Evolutionary conservation across 2,329 filamentous ascomycete genomes (phyloP).

Genomic region (Clarireedia homoeocarpa): DNA sequence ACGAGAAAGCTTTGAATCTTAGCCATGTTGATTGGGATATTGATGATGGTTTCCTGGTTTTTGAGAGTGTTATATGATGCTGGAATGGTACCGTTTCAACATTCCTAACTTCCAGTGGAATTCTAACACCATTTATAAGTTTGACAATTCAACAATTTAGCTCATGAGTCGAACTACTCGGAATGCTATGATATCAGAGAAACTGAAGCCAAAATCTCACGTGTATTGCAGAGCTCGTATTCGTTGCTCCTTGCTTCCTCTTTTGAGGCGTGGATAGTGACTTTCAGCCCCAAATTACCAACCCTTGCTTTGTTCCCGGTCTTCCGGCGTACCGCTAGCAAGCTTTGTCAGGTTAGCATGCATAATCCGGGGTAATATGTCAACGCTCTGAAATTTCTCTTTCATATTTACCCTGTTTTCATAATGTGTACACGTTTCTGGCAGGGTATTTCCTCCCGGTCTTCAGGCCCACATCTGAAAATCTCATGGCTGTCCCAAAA

Average conservation of each 20-base stretch:
- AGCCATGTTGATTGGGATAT: neutral
- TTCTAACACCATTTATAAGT: neutral
- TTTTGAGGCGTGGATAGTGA: neutral
- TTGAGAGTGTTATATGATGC: neutral
- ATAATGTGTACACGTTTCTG: neutral
- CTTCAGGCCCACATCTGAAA: too few relatives aligned
- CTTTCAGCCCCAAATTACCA: neutral
- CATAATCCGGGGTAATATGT: neutral
- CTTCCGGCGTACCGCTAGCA: neutral
- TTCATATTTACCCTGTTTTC: neutral
- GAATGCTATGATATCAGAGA: neutral
- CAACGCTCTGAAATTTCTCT: neutral
- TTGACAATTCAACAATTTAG: neutral
- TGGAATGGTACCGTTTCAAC: neutral
- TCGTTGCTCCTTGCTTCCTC: neutral
- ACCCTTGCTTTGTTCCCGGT: neutral
- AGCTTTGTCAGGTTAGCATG: neutral
- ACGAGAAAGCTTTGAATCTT: neutral
- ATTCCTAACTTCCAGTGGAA: neutral
- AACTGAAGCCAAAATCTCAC: slow-evolving; percentile 1
- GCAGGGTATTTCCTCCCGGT: neutral
- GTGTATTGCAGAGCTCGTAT: neutral
- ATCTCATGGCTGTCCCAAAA: too few relatives aligned
- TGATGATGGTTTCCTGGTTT: neutral
- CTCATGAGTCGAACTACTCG: neutral